Base-by-base conservation (phyloP, 257 asterid species). In the Penstemon barbatus region DNA sequence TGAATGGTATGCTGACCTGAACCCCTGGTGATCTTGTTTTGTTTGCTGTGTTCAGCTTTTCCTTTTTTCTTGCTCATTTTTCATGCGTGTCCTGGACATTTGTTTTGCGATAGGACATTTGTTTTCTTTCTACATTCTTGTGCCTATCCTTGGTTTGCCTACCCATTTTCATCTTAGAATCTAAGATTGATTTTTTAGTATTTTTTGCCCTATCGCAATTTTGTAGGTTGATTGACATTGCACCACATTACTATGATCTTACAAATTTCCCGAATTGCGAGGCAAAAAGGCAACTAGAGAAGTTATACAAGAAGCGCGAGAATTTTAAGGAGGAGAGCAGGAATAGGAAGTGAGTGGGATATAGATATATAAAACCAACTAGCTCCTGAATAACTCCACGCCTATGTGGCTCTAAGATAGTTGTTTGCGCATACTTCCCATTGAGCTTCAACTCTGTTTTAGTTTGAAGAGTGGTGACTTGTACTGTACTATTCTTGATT, bases 211-310 rank as follows among this genome's bases (percentile, higher is more conserved):
- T 36, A 4, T 60, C 25, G 45, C 4, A 54, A 13, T 10, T 53
- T 7, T 69, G 71, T 83, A 91, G 98, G 98, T 79, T 93, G 90
- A 84, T 93, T 8, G 97, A 93, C 66, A 70, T 93, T 42, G 96
- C 97, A 12, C 95, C 98, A 3, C 98, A 93, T 66, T 90, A 93
- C 74, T 90, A 84, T 25, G 97, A 93, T 78, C 80, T 93, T 12
- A 65, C 84, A 0, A 90, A 93, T 78, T 93, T 93, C 80, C 97
- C 97, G 6, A 86, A 85, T 64, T 93, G 98, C 7, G 97, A 90
- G 82, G 98, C 98, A 3, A 90, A 88, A 79, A 87, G 91, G 0
- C 86, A 84, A 36, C 85, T 93, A 10, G 95, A 93, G 81, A 87
- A 83, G 53, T 68, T 93, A 55, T 88, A 86, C 66, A 88, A 86